These are phyloP conservation scores for Irpex lacteus DNA, from an alignment of 1,284 basidiomycete genomes.

Conservation along the genomic window DNA sequence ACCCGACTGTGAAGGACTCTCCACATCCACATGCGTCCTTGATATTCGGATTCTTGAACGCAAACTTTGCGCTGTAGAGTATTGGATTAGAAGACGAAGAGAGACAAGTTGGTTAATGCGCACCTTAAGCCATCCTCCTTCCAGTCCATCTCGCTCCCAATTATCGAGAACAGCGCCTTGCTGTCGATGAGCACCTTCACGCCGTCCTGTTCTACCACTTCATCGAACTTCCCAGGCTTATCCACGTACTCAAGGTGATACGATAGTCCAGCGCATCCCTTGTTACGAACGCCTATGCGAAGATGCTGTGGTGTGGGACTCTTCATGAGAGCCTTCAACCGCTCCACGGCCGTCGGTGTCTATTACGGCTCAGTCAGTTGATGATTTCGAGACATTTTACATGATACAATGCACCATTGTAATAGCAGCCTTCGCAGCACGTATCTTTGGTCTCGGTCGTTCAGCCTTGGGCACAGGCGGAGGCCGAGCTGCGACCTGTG, in stretches of 20 bases:
- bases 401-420: conserved; percentile 60
- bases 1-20: conserved; percentile 76
- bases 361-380: conserved; percentile 31
- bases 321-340: conserved; percentile 68
- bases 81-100: too few species aligned
- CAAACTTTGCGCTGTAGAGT: conserved; percentile 70
- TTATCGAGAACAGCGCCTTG: conserved; percentile 97
- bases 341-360: conserved; percentile 81
- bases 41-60: conserved; percentile 88
- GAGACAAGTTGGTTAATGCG: conserved; percentile 20
- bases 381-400: background rate
- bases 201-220: conserved; percentile 95
- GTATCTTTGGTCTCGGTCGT: conserved; percentile 63
- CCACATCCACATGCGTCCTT: conserved; percentile 95
- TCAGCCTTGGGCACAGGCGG: conserved; percentile 64
- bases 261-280: conserved; percentile 97
- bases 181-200: conserved; percentile 95
- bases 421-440: conserved; percentile 80
- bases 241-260: conserved; percentile 98
- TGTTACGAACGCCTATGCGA: conserved; percentile 94
- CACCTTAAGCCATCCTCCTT: conserved; percentile 87
- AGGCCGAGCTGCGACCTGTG: conserved; percentile 67
- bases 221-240: conserved; percentile 90
- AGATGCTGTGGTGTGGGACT: conserved; percentile 90
- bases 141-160: conserved; percentile 99